Evolutionary conservation across 2,329 filamentous ascomycete genomes (phyloP), one percentile per base, ranked within the genome.

Genomic region (Sporothrix sp.): DNA sequence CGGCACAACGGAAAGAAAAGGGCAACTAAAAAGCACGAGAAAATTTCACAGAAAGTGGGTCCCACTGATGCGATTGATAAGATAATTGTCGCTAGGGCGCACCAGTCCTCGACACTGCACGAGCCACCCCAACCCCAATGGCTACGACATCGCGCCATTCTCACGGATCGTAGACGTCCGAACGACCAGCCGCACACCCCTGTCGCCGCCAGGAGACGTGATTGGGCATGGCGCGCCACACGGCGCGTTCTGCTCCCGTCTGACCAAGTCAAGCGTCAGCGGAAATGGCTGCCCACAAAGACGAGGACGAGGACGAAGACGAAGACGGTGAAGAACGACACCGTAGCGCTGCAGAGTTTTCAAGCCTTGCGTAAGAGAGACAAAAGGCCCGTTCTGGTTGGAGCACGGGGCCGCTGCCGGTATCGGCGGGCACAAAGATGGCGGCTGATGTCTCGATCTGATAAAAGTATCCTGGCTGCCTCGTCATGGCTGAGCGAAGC

Each of bases 61-160:
- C 33, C 52, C 53, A 56, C 55, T 52, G 56, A 58, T 58, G 48
- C 55, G 56, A 58, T 60, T 61, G 59, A 61, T 61, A 61, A 61
- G 59, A 61, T 61, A 55, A 59, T 56, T 57, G 37, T 53, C 18
- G 47, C 30, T 35, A 47, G 13, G 43, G 27, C 33, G 25, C 23
- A 39, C 21, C 32, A 8, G 21, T 32, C 46, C 23, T 14, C 37
- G 45, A 33, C 38, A 46, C 35, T n/a, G n/a, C n/a, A n/a, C n/a
- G n/a, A n/a, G n/a, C n/a, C n/a, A n/a, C n/a, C n/a, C n/a, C n/a
- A n/a, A n/a, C n/a, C n/a, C n/a, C n/a, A n/a, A n/a, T n/a, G n/a
- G 23, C 13, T 39, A 13, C 25, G 46, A 48, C 51, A 56, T 58
- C 45, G 54, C 51, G 43, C 52, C 54, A 58, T 43, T 51, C 25